Evolutionary conservation across 1,284 basidiomycete species (phyloP).

Genomic region (Phlebopus sp.): DNA sequence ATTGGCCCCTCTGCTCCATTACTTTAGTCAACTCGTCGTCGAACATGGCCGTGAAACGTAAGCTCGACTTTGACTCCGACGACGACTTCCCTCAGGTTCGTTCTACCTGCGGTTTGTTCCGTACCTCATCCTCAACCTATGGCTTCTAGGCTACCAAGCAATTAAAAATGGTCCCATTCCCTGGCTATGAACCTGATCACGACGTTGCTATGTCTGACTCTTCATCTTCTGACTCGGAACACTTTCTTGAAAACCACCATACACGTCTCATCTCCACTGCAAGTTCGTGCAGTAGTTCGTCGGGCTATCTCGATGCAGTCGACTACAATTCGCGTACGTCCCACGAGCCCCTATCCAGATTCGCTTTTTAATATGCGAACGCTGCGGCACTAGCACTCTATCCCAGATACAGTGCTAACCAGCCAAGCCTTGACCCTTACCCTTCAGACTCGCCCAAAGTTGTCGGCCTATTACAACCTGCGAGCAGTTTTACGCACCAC

Average conservation of each 20-base stretch:
- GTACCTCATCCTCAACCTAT: constrained; percentile 17
- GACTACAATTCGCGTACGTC: constrained; percentile 39
- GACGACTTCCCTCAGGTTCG: constrained; percentile 49
- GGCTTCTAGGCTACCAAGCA: constrained; percentile 56
- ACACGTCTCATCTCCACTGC: constrained; percentile 64
- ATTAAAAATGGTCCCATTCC: constrained; percentile 69
- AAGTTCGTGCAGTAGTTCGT: constrained; percentile 52
- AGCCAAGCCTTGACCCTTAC: constrained; percentile 47
- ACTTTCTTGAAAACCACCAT: constrained; percentile 51
- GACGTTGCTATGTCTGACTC: constrained; percentile 68
- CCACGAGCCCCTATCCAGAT: not conserved
- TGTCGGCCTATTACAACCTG: constrained; percentile 68
- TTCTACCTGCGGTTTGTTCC: not conserved
- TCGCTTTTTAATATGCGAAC: constrained; percentile 4
- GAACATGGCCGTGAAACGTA: constrained; percentile 69
- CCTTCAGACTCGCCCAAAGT: constrained; percentile 42
- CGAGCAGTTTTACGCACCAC: constrained; percentile 60
- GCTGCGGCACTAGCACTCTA: constrained; percentile 45
- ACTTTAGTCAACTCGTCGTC: constrained; percentile 15
- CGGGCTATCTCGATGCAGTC: constrained; percentile 37
- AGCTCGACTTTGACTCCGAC: constrained; percentile 59
- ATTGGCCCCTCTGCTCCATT: constrained; percentile 12
- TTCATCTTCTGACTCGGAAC: constrained; percentile 52
- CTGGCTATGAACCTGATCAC: constrained; percentile 54
- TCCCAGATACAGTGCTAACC: constrained; percentile 62